These are phyloP conservation scores for Alternaria hordeiaustralica DNA, from an alignment of 2,329 filamentous ascomycete genomes.

Conservation along the genomic window DNA sequence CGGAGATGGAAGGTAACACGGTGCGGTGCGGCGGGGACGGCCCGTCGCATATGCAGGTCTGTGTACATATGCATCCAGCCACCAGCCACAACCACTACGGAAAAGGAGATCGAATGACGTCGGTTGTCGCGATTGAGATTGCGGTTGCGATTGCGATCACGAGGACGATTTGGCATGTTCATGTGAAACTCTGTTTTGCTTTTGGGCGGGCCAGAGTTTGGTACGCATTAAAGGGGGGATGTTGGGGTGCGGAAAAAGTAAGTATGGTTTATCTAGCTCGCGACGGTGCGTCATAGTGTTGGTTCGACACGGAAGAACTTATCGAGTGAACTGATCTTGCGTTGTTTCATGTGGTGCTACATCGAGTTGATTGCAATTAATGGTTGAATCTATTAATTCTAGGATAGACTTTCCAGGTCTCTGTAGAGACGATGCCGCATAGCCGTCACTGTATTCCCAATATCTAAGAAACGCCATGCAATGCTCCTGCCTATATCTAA, in stretches of 20 bases:
- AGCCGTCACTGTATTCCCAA: background rate
- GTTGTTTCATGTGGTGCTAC: background rate
- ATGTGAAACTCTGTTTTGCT: background rate
- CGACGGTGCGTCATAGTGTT: background rate
- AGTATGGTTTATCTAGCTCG: background rate
- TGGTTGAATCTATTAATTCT: background rate
- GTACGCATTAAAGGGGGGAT: background rate
- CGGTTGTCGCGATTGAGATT: background rate
- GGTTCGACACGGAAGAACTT: background rate
- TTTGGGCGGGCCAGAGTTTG: background rate
- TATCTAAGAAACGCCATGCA: constrained; percentile 8
- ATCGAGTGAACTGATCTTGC: background rate
- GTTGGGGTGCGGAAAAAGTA: background rate
- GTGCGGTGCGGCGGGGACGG: background rate
- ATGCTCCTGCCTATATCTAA: constrained; percentile 11
- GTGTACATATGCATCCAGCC: background rate
- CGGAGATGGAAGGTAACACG: background rate
- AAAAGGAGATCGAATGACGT: background rate
- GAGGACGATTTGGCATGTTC: background rate
- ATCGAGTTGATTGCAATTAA: background rate
- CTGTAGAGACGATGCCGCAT: background rate
- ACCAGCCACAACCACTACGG: background rate
- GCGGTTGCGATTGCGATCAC: background rate
- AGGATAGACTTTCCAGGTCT: background rate
- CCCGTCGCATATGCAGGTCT: background rate